Evolutionary conservation across 2,329 filamentous ascomycete genomes (phyloP).

Genomic region (Alternaria sp.): DNA sequence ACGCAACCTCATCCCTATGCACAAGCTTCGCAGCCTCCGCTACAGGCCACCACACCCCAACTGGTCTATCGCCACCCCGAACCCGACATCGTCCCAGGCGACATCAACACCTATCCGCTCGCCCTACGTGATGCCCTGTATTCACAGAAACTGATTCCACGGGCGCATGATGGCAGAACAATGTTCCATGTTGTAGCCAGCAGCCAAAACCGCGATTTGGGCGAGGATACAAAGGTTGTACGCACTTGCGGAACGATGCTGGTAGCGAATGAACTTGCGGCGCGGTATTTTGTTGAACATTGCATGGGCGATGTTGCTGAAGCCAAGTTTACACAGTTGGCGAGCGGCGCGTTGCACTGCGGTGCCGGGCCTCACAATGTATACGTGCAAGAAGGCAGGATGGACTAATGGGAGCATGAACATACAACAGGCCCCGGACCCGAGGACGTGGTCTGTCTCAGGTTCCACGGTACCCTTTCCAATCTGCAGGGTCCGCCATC

Average conservation of each 20-base stretch:
- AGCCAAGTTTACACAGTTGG: constrained; percentile 8
- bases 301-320: constrained; percentile 10
- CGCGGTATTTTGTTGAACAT: constrained; percentile 16
- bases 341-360: constrained; percentile 15
- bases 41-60: constrained; percentile 19
- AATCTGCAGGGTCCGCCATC: constrained; percentile 9
- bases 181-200: constrained; percentile 9
- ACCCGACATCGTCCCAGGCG: constrained; percentile 14
- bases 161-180: constrained; percentile 5
- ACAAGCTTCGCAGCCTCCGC: constrained; percentile 20
- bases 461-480: constrained; percentile 6
- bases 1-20: background rate
- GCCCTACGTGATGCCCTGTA: constrained; percentile 20
- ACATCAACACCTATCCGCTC: constrained; percentile 24
- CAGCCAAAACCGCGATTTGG: constrained; percentile 2
- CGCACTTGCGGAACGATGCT: constrained; percentile 6
- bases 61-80: constrained; percentile 7
- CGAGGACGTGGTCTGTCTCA: constrained; percentile 4
- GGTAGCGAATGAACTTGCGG: constrained; percentile 16
- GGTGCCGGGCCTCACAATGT: constrained; percentile 11
- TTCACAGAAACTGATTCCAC: constrained; percentile 13
- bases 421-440: background rate
- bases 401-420: constrained; percentile 3
- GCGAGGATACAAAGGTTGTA: constrained; percentile 9
- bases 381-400: constrained; percentile 12